Evolutionary conservation across 2,329 filamentous ascomycete species (phyloP).

Genomic region (Xenosphaeropsis pyriputrescens): DNA sequence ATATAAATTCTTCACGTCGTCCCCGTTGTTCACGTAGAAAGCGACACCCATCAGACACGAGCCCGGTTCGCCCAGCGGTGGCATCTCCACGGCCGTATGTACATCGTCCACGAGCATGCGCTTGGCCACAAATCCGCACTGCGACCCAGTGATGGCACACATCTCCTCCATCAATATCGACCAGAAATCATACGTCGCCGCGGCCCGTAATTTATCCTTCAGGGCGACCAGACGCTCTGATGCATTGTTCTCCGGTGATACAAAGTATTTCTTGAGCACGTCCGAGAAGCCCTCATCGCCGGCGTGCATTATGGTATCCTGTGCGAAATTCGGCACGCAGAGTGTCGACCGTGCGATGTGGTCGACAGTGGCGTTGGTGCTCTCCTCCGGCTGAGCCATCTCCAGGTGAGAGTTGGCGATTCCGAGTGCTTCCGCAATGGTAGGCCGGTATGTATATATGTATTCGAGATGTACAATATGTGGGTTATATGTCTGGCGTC

Average conservation of each 20-base stretch:
- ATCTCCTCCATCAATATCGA: conserved; percentile 46
- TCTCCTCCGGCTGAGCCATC: too few relatives aligned
- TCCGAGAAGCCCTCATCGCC: conserved; percentile 15
- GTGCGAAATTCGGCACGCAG: conserved; percentile 13
- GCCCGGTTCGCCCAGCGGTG: conserved; percentile 42
- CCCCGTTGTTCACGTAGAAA: conserved; percentile 50
- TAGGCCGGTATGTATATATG: too few relatives aligned
- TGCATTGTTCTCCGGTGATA: conserved; percentile 40
- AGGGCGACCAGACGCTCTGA: conserved; percentile 43
- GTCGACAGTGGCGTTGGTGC: conserved; percentile 1
- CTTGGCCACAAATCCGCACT: conserved; percentile 56
- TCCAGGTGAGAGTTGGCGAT: too few relatives aligned
- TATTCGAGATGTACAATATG: too few relatives aligned
- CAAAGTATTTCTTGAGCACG: conserved; percentile 19
- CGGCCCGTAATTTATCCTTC: conserved; percentile 36
- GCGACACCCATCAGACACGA: conserved; percentile 50
- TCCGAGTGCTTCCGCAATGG: too few relatives aligned
- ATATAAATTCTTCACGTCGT: conserved; percentile 32
- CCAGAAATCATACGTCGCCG: conserved; percentile 49
- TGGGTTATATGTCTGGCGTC: too few relatives aligned
- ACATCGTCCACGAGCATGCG: conserved; percentile 44
- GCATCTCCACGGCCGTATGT: conserved; percentile 41
- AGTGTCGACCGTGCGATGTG: conserved; percentile 13
- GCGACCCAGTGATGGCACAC: conserved; percentile 44
- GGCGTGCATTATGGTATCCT: conserved; percentile 11